These are phyloP conservation scores for Rosellinia necatrix DNA, from an alignment of 2,329 filamentous ascomycete species.

Conservation along the genomic window DNA sequence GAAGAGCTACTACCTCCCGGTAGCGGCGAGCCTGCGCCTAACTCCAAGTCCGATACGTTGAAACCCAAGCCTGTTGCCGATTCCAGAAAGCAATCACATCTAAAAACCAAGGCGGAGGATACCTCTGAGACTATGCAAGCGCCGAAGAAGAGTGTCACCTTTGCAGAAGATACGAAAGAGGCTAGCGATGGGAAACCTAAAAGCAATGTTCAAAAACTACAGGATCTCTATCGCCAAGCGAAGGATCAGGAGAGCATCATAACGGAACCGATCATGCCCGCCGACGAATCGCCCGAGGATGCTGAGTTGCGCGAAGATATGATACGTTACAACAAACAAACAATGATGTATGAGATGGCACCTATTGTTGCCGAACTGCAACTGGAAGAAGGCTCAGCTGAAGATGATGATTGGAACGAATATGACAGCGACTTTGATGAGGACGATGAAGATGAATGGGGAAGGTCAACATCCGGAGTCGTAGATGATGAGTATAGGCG, in stretches of 20 bases:
- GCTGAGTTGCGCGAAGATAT: slow-evolving; percentile 82
- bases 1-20: slow-evolving; percentile 44
- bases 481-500: slow-evolving; percentile 76
- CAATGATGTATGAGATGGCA: slow-evolving; percentile 76
- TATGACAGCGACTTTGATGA: slow-evolving; percentile 59
- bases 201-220: slow-evolving; percentile 53
- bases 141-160: slow-evolving; percentile 60
- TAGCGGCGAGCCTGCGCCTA: slow-evolving; percentile 36
- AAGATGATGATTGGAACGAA: slow-evolving; percentile 58
- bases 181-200: slow-evolving; percentile 44
- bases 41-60: slow-evolving; percentile 14
- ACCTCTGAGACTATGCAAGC: slow-evolving; percentile 16
- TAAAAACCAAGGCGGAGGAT: slow-evolving; percentile 4
- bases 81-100: neutral
- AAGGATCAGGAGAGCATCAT: slow-evolving; percentile 57
- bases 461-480: slow-evolving; percentile 69
- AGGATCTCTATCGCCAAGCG: slow-evolving; percentile 61
- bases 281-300: slow-evolving; percentile 79
- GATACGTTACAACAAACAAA: slow-evolving; percentile 74
- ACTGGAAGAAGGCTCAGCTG: slow-evolving; percentile 70
- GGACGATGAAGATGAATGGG: slow-evolving; percentile 71
- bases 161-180: slow-evolving; percentile 63
- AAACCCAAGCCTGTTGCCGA: slow-evolving; percentile 24
- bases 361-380: slow-evolving; percentile 91
- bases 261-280: slow-evolving; percentile 64